Evolutionary conservation across 768 basidiomycete genomes (phyloP).

Genomic region (Termitomyces titanicus): DNA sequence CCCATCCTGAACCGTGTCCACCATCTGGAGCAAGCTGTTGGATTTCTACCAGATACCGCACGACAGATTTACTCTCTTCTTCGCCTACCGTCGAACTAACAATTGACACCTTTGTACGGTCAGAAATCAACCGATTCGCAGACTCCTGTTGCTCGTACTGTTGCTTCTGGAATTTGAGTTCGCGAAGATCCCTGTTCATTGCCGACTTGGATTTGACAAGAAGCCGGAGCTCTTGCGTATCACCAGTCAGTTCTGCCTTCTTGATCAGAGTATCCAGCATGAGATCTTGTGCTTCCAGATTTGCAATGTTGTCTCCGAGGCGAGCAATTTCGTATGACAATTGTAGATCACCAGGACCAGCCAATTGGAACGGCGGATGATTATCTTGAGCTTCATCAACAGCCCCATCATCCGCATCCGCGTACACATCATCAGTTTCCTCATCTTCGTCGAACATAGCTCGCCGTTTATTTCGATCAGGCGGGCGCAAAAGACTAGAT

Average conservation of each 20-base stretch:
- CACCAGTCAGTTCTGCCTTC: conserved; percentile 93
- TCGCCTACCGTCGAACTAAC: conserved; percentile 80
- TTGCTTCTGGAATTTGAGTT: conserved; percentile 82
- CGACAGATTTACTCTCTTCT: conserved; percentile 85
- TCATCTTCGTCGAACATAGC: conserved; percentile 38
- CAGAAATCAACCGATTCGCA: conserved; percentile 83
- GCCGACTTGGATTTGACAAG: conserved; percentile 80
- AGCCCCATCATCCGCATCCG: conserved; percentile 38
- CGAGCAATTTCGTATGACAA: conserved; percentile 84
- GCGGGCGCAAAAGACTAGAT: background rate
- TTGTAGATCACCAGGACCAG: conserved; percentile 87
- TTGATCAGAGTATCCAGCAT: conserved; percentile 88
- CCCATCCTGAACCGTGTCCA: conserved; percentile 83
- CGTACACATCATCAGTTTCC: conserved; percentile 42
- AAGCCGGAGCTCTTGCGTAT: conserved; percentile 79
- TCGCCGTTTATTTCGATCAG: conserved; percentile 21
- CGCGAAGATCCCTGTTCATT: conserved; percentile 78
- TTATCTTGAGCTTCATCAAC: conserved; percentile 37
- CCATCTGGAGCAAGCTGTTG: conserved; percentile 84
- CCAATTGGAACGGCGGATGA: conserved; percentile 62
- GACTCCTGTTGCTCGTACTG: conserved; percentile 94
- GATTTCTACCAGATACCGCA: conserved; percentile 89
- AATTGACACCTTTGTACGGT: conserved; percentile 81
- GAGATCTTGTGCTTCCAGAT: conserved; percentile 74
- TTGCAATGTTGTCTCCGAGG: conserved; percentile 69